Percentiles rank a stretch among this genome's conserved stretches.
phyloP scores from a whole-genome alignment of 345 rosid genomes.

The Euphorbia lathyris region DNA sequence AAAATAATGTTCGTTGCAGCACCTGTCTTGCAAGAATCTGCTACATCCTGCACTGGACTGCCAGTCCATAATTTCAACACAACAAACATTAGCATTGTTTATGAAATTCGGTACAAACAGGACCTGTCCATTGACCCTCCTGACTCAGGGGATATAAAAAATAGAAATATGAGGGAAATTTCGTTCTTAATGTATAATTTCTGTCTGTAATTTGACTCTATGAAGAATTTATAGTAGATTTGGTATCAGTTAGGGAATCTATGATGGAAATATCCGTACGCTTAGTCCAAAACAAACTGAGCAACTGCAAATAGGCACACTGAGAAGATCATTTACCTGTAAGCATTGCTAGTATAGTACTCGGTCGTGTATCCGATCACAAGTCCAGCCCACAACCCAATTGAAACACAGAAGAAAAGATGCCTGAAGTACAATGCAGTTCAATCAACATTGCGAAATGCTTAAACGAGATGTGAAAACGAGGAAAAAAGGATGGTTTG shows the following conservation, averaged over 20 bases:
- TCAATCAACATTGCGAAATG: slow-evolving; percentile 10
- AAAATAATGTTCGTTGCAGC: slow-evolving; percentile 74
- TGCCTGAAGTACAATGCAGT: slow-evolving; percentile 36
- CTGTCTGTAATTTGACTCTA: too few relatives aligned
- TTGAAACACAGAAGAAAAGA: slow-evolving; percentile 60
- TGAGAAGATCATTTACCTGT: slow-evolving; percentile 36
- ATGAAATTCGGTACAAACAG: too few relatives aligned
- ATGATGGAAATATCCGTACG: too few relatives aligned
- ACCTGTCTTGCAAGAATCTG: slow-evolving; percentile 62
- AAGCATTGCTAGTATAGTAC: slow-evolving; percentile 66
- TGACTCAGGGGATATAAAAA: too few relatives aligned
- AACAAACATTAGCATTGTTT: background rate
- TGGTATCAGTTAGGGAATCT: too few relatives aligned
- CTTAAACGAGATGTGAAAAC: background rate
- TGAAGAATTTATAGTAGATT: too few relatives aligned
- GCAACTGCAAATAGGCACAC: too few relatives aligned
- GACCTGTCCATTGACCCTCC: too few relatives aligned
- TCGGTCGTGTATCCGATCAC: slow-evolving; percentile 59
- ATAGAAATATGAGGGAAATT: too few relatives aligned
- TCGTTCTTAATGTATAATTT: too few relatives aligned
- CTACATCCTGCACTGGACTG: slow-evolving; percentile 72
- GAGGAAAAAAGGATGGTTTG: background rate
- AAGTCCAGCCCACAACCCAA: slow-evolving; percentile 72
- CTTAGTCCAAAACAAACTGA: too few relatives aligned
- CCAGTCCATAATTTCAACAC: slow-evolving; percentile 13